Percentiles rank a stretch among this genome's conserved stretches.
phyloP scores from a whole-genome alignment of 495 filamentous ascomycete species.

The Penicillium cataractarum region DNA sequence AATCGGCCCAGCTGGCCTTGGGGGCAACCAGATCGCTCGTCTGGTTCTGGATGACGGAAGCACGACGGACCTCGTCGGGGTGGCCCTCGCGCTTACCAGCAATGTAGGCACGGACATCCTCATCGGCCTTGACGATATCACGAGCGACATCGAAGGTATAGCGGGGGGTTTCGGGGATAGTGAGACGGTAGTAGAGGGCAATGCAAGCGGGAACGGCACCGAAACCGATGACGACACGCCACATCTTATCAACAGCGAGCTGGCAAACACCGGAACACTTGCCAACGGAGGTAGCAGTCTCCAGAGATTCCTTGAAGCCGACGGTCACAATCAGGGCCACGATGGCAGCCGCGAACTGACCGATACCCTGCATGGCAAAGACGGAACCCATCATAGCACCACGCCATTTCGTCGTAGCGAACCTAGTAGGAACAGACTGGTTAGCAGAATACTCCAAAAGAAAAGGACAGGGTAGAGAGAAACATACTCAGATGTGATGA shows the following conservation, averaged over 20 bases:
- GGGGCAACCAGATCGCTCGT: slow-evolving; percentile 51
- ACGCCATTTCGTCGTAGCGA: slow-evolving; percentile 81
- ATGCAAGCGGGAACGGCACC: slow-evolving; percentile 77
- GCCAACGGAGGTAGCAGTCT: slow-evolving; percentile 46
- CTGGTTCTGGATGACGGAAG: slow-evolving; percentile 49
- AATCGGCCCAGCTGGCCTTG: slow-evolving; percentile 70
- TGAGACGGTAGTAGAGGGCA: slow-evolving; percentile 83
- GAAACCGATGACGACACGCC: slow-evolving; percentile 76
- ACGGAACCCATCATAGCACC: slow-evolving; percentile 88
- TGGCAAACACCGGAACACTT: slow-evolving; percentile 67
- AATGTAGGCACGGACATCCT: slow-evolving; percentile 68
- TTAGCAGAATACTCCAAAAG: slow-evolving; percentile 3
- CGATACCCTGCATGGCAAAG: slow-evolving; percentile 83
- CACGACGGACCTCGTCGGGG: slow-evolving; percentile 64
- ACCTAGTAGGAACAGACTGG: slow-evolving; percentile 41
- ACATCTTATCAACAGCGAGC: slow-evolving; percentile 83
- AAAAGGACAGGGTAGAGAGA: neutral
- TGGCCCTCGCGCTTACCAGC: slow-evolving; percentile 57
- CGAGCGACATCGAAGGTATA: slow-evolving; percentile 82
- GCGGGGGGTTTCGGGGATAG: slow-evolving; percentile 82
- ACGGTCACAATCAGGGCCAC: slow-evolving; percentile 71
- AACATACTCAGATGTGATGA: slow-evolving; percentile 84
- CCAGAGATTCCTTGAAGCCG: slow-evolving; percentile 72
- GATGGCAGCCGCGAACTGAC: slow-evolving; percentile 72
- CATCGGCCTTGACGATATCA: slow-evolving; percentile 69